Percentiles rank a stretch among this genome's conserved stretches.
phyloP scores from a whole-genome alignment of 805 yeast genomes.

The Diddensiella santjacobensis region DNA sequence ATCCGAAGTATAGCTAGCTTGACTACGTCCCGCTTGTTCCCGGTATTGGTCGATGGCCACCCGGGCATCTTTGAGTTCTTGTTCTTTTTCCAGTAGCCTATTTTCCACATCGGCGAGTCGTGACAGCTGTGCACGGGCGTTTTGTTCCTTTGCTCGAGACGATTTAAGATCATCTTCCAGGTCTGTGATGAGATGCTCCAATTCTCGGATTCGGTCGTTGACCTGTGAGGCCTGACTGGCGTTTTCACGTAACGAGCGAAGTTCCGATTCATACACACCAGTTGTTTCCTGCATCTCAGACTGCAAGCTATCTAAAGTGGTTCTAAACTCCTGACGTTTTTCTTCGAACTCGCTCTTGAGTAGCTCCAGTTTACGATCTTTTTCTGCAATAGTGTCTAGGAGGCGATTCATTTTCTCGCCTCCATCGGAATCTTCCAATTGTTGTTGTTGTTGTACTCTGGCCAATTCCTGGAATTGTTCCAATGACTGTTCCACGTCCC shows the following conservation, averaged over 20 bases:
- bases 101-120: constrained; percentile 37
- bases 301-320: constrained; percentile 28
- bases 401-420: constrained; percentile 28
- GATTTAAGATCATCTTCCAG: constrained; percentile 25
- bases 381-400: constrained; percentile 24
- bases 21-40: constrained; percentile 7
- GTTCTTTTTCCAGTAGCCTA: constrained; percentile 31
- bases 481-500: constrained; percentile 47
- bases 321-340: constrained; percentile 33
- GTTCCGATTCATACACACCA: constrained; percentile 23
- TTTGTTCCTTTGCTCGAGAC: constrained; percentile 26
- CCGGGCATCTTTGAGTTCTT: constrained; percentile 23
- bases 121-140: constrained; percentile 30
- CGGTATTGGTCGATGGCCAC: constrained; percentile 18
- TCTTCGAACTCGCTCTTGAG: constrained; percentile 29
- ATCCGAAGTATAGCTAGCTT: not conserved
- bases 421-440: constrained; percentile 29
- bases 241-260: constrained; percentile 21
- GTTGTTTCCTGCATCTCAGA: constrained; percentile 25
- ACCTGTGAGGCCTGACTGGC: constrained; percentile 21
- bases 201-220: constrained; percentile 25
- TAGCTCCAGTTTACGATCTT: constrained; percentile 28
- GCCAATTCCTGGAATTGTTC: constrained; percentile 35
- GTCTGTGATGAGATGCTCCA: constrained; percentile 25
- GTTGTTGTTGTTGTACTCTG: constrained; percentile 22